Evolutionary conservation across 345 rosid species (phyloP), one percentile per base, ranked within the genome.

Genomic region (Crucihimalaya himalaica): DNA sequence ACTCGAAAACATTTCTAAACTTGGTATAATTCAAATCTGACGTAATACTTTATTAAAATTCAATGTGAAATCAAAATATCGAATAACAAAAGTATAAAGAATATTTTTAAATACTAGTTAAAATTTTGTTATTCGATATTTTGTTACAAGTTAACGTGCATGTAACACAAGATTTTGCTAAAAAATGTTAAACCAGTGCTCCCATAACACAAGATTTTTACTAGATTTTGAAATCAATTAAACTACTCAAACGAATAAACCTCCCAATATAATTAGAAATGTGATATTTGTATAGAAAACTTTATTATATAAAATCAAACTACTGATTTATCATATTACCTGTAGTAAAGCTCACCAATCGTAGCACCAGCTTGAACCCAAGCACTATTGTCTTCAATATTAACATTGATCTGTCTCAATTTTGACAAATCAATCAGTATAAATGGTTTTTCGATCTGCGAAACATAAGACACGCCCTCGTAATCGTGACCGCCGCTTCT

Each of bases 281-380:
- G 10, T 45, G 50, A n/a, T 45, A 45, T 7, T 6, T 3, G 21
- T 45, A 16, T 45, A 45, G 4, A 7, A 16, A n/a, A 16, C 2
- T n/a, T 2, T 16, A 18, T n/a, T 45, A 16, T 45, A 45, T 45
- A 16, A 35, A 35, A 35, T 10, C 39, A 35, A 35, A 35, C 12
- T 3, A 35, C 39, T 35, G 8, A 34, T n/a, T n/a, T n/a, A 29
- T 29, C 9, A 7, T 8, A 20, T 6, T 46, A 72, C 76, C 76
- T 72, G 70, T 72, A 72, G 18, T 72, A 72, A 53, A 82, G 84
- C 34, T 89, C 93, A 6, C 93, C 91, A 10, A 75, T 23, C 0
- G 96, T 87, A 14, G 96, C 91, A 0, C 96, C 96, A 3, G 88
- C 77, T 68, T 87, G 82, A 59, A 81, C 77, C 96, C 91, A 89